Evolutionary conservation across 2,329 filamentous ascomycete genomes (phyloP).

Genomic region (Aspergillus oerlinghausenensis): DNA sequence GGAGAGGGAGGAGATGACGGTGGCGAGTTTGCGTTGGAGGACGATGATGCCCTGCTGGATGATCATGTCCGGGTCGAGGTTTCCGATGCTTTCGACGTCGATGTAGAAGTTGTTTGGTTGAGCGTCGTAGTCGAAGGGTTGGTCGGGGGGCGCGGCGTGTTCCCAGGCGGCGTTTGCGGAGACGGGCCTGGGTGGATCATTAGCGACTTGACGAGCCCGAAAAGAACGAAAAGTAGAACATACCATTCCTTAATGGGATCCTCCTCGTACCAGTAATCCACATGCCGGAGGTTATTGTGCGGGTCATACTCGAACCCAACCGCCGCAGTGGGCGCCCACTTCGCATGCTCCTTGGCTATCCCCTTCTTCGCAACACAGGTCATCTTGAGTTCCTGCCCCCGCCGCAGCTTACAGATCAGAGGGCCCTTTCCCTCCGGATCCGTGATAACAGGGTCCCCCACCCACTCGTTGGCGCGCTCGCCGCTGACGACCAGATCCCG

Average conservation of each 20-base stretch:
- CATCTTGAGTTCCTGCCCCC: constrained; percentile 84
- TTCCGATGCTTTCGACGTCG: constrained; percentile 85
- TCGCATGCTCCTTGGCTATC: constrained; percentile 97
- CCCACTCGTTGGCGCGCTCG: constrained; percentile 64
- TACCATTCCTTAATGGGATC: constrained; percentile 81
- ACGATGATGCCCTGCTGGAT: constrained; percentile 84
- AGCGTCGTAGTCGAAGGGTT: constrained; percentile 87
- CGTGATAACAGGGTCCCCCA: constrained; percentile 77
- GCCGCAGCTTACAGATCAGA: constrained; percentile 84
- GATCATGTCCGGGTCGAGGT: constrained; percentile 83
- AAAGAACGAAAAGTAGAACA: constrained; percentile 25
- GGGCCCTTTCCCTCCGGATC: constrained; percentile 78
- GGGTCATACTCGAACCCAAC: constrained; percentile 98
- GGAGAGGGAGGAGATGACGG: constrained; percentile 63
- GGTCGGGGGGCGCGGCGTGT: constrained; percentile 72
- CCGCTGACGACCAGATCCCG: constrained; percentile 74
- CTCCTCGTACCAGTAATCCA: constrained; percentile 92
- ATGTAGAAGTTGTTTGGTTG: constrained; percentile 83
- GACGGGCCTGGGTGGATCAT: constrained; percentile 27
- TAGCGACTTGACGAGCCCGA: not conserved
- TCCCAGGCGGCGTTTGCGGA: constrained; percentile 60
- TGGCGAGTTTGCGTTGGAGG: constrained; percentile 84
- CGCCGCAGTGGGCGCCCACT: constrained; percentile 90
- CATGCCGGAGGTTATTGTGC: constrained; percentile 88
- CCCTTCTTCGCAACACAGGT: constrained; percentile 96